Evolutionary conservation across 768 basidiomycete genomes (phyloP), one percentile per base, ranked within the genome.

Genomic region (Pulveroboletus sp.): DNA sequence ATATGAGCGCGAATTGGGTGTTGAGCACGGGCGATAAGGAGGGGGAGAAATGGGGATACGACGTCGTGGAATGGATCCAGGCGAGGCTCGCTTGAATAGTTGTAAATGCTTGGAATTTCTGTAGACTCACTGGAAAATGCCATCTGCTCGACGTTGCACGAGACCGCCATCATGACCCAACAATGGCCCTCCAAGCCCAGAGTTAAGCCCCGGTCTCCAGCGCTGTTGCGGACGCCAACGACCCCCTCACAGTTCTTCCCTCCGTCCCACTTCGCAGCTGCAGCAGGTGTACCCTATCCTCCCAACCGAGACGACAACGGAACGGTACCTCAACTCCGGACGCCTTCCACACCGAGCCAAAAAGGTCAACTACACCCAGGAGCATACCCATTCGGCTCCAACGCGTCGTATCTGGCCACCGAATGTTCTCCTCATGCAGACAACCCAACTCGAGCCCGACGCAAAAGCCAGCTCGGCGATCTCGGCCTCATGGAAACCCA

Each of bases 401-500:
- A 63, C 15, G 52, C 49, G 2, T 24, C 58, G 4, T 50, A 47
- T 43, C 41, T 32, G 2, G 14, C 14, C 12, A 4, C 50, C 11
- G 58, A 60, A 47, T 36, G 28, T 17, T 38, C 40, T 24, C 55
- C 48, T 36, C 54, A 41, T 38, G 0, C 43, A 2, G 31, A 8
- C 44, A 43, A 35, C 14, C 37, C 33, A 8, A 37, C 18, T 40
- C 60, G 57, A 28, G 24, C 45, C 5, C 57, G 59, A 32, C 71
- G 70, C 21, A 62, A 57, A 49, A 79, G 76, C 54, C 70, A 77
- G 46, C 65, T 79, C 15, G 71, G 67, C 10, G 80, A 80, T 45
- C 67, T 86, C 5, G 80, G 82, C 6, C 70, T 81, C 26, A 63
- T 86, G 28, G 86, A 89, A 54, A 70, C 79, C 0, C 78, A 85